phyloP scores from a whole-genome alignment of 169 alveolate genomes.

The Eimeria maxima region DNA sequence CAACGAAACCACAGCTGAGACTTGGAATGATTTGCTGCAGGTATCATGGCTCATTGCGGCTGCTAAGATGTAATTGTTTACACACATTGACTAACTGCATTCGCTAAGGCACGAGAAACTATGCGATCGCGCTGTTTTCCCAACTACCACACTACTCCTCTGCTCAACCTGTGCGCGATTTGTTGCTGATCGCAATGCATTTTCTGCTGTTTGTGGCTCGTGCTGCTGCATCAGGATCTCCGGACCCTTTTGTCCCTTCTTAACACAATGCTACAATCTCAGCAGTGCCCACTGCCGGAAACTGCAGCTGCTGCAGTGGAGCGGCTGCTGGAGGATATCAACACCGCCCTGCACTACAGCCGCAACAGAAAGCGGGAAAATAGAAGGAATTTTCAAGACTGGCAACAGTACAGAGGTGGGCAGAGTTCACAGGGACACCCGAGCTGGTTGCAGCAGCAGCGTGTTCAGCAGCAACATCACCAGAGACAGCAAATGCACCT shows the following conservation, averaged over 20 bases:
- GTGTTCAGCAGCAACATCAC: neutral
- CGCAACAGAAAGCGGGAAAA: neutral
- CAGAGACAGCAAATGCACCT: conserved; percentile 19
- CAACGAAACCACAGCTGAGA: conserved; percentile 43
- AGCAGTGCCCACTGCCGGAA: conserved; percentile 2
- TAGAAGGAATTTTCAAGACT: neutral
- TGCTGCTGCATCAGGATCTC: neutral
- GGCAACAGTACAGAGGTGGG: neutral
- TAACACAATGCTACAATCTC: neutral
- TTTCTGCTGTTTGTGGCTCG: neutral
- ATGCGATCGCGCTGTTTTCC: neutral
- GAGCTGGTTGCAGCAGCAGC: conserved; percentile 13
- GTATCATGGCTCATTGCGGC: neutral
- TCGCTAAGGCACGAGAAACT: neutral
- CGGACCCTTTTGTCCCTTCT: neutral
- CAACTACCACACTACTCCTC: neutral
- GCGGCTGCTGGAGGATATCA: conserved; percentile 4
- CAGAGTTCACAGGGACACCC: neutral
- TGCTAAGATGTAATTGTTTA: neutral
- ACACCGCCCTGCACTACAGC: neutral
- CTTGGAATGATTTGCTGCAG: conserved; percentile 50
- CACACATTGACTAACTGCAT: neutral
- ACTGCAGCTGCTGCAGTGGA: neutral
- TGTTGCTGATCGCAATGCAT: neutral
- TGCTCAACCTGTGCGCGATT: neutral